These are phyloP conservation scores for Lichtheimia hyalospora DNA, from an alignment of 371 early-diverging fungal genomes.

Conservation along the genomic window DNA sequence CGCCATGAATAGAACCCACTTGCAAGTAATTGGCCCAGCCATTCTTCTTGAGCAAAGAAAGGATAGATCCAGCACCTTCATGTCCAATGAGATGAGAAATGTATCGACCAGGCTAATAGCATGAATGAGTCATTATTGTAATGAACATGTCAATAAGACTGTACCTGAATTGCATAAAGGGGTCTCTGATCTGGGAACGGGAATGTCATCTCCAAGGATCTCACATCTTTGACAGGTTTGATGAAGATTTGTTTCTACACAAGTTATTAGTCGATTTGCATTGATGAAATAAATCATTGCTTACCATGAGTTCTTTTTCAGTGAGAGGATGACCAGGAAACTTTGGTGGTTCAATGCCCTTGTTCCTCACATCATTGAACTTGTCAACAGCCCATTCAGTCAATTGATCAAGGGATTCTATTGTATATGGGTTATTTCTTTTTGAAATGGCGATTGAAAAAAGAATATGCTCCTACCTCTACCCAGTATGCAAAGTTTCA, in stretches of 20 bases:
- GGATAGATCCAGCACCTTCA: slow-evolving; percentile 83
- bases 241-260: slow-evolving; percentile 68
- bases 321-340: slow-evolving; percentile 78
- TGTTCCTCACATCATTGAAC: slow-evolving; percentile 76
- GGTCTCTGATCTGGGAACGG: slow-evolving; percentile 81
- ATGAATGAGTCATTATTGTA: background rate
- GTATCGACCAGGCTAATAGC: slow-evolving; percentile 64
- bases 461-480: slow-evolving; percentile 55
- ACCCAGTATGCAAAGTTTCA: slow-evolving; percentile 92
- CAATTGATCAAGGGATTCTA: slow-evolving; percentile 84
- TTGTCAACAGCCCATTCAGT: slow-evolving; percentile 79
- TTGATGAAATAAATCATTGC: slow-evolving; percentile 1
- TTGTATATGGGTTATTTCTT: too few species aligned
- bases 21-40: slow-evolving; percentile 85
- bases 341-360: slow-evolving; percentile 68
- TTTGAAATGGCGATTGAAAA: background rate
- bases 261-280: background rate
- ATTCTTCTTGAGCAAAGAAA: slow-evolving; percentile 81
- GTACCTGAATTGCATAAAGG: slow-evolving; percentile 57
- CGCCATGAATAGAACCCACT: slow-evolving; percentile 68
- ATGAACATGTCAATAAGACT: background rate
- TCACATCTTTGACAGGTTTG: slow-evolving; percentile 84
- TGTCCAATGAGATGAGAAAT: slow-evolving; percentile 83
- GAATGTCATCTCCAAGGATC: slow-evolving; percentile 77
- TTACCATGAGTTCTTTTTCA: slow-evolving; percentile 67